Conservation (phyloP, 2,329 filamentous ascomycete species). For the Fusarium sp. region DNA sequence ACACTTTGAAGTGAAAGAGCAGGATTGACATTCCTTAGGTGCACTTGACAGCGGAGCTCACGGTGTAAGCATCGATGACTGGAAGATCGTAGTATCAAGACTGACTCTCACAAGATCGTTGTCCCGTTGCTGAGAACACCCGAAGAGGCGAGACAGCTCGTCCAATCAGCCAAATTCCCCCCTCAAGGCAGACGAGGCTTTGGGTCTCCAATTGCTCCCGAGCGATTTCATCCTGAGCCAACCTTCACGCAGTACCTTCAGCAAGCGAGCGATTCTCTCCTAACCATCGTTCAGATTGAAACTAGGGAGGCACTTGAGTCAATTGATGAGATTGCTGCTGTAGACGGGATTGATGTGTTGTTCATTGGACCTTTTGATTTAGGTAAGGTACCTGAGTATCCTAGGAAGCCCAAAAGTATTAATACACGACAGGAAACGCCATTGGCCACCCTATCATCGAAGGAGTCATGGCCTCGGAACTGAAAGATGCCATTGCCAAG, state of each 20-base stretch:
- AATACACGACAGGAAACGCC: constrained; percentile 60
- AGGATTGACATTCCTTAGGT: constrained; percentile 43
- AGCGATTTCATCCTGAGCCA: constrained; percentile 57
- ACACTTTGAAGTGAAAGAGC: not conserved
- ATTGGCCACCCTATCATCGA: constrained; percentile 72
- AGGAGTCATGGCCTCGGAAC: constrained; percentile 67
- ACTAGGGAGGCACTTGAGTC: constrained; percentile 70
- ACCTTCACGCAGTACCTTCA: constrained; percentile 62
- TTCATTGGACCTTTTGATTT: constrained; percentile 76
- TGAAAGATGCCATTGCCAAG: constrained; percentile 69
- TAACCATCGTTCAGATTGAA: constrained; percentile 77
- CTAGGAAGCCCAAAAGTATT: not conserved
- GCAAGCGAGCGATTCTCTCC: constrained; percentile 62
- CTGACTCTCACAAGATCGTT: constrained; percentile 53
- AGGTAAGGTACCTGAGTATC: constrained; percentile 50
- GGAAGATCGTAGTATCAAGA: not conserved
- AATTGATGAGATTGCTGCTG: constrained; percentile 71
- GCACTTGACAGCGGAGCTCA: constrained; percentile 64
- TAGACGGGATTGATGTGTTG: constrained; percentile 70
- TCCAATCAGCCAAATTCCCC: constrained; percentile 63
- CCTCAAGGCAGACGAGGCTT: constrained; percentile 62
- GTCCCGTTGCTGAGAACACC: constrained; percentile 59
- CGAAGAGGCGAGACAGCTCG: constrained; percentile 59
- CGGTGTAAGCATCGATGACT: constrained; percentile 53
- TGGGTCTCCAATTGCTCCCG: constrained; percentile 60